Conservation (phyloP, 805 yeast species). For the Kockiozyma suomiensis region DNA sequence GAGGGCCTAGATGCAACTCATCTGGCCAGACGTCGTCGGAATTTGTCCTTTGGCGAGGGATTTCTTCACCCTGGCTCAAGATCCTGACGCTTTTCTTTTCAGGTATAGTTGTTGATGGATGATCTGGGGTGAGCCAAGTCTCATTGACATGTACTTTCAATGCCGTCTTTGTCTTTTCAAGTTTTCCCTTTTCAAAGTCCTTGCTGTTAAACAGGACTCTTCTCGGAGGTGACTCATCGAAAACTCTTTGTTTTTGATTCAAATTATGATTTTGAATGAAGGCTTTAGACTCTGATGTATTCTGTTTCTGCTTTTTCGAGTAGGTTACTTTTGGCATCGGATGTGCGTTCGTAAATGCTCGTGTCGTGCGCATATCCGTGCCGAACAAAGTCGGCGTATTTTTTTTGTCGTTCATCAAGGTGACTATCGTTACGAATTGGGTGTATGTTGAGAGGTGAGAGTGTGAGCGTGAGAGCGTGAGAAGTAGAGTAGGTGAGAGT, state of each 20-base stretch:
- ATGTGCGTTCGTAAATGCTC: constrained; percentile 4
- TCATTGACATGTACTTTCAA: constrained; percentile 19
- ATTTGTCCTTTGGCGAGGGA: not conserved
- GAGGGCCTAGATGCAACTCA: not conserved
- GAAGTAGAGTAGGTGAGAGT: not conserved
- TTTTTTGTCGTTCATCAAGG: not conserved
- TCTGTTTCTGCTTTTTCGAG: not conserved
- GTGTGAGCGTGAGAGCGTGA: not conserved
- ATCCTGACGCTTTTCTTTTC: constrained; percentile 9
- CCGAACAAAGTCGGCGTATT: not conserved
- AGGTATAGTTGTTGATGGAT: not conserved
- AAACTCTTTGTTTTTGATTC: not conserved
- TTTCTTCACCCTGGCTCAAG: constrained; percentile 8
- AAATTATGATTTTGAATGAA: not conserved
- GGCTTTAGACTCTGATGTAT: not conserved
- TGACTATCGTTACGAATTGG: too few species aligned
- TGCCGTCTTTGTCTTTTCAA: not conserved
- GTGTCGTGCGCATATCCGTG: not conserved
- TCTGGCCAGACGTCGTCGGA: not conserved
- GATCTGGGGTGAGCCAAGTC: constrained; percentile 3
- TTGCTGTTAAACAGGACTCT: not conserved
- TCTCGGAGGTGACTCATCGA: not conserved
- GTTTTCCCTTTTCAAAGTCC: not conserved
- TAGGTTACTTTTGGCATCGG: constrained; percentile 11
- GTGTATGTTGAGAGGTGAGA: not conserved